These are phyloP conservation scores for Kokia cookei DNA, from an alignment of 441 rosid genomes.

Conservation along the genomic window DNA sequence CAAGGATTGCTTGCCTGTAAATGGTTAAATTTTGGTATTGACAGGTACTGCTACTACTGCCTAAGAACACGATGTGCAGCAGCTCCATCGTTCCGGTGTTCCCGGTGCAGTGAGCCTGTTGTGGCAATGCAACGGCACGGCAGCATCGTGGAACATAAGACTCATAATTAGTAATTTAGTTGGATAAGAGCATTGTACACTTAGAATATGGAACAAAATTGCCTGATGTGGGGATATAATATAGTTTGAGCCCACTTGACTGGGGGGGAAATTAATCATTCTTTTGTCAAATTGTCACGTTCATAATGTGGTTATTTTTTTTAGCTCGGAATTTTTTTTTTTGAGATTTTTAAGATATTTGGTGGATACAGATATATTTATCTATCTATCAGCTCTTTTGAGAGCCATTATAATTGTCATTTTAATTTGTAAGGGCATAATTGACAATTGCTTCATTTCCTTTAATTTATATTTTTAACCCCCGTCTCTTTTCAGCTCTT, in stretches of 20 bases:
- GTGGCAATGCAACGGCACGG: constrained; percentile 81
- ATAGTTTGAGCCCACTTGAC: background rate
- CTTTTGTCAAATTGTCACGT: too few species aligned
- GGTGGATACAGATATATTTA: too few species aligned
- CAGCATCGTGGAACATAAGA: constrained; percentile 19
- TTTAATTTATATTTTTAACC: too few species aligned
- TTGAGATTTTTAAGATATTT: too few species aligned
- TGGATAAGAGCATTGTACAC: background rate
- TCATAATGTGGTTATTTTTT: too few species aligned
- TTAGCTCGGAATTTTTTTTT: too few species aligned
- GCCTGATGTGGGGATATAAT: constrained; percentile 19
- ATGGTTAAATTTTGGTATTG: constrained; percentile 12
- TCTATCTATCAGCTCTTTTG: too few species aligned
- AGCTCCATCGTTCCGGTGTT: constrained; percentile 65
- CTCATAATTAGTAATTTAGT: constrained; percentile 8
- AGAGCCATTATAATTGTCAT: too few species aligned
- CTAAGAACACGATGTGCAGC: constrained; percentile 81
- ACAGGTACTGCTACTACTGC: constrained; percentile 94
- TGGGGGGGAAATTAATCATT: too few species aligned
- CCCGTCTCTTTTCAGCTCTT: too few species aligned
- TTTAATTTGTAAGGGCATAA: too few species aligned
- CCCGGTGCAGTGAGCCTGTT: constrained; percentile 69
- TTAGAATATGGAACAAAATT: constrained; percentile 8
- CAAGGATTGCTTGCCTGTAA: background rate
- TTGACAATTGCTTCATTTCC: too few species aligned